A percentile compares a stretch with the other conserved stretches of the same genome.
Conservation (phyloP, 306 rosid genomes). For the Oemleria cerasiformis region DNA sequence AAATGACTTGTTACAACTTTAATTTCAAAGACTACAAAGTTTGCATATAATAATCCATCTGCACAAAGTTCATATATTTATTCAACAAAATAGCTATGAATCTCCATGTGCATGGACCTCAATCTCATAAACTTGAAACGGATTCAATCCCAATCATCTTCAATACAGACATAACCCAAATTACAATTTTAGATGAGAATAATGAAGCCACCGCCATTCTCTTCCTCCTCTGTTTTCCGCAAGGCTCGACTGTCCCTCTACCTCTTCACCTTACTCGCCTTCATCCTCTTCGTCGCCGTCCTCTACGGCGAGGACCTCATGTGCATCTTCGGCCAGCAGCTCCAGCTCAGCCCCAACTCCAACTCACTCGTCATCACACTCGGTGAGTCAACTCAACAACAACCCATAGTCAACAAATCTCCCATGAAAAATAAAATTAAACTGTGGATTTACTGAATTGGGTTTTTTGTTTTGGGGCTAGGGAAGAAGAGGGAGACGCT, state of each 20-base stretch:
- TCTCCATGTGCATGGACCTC: neutral
- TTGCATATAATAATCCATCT: neutral
- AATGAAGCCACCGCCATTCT: slow-evolving; percentile 59
- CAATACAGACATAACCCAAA: neutral
- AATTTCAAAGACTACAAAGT: neutral
- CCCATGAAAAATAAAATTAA: neutral
- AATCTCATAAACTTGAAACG: neutral
- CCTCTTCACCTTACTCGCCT: slow-evolving; percentile 60
- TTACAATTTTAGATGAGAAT: neutral
- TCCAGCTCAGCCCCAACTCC: slow-evolving; percentile 39
- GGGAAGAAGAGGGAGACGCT: slow-evolving; percentile 47
- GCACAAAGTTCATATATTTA: neutral
- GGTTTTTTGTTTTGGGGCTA: slow-evolving; percentile 23
- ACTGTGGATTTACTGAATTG: slow-evolving; percentile 18
- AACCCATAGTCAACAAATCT: neutral
- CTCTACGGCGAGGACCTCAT: slow-evolving; percentile 69
- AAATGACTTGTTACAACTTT: too few relatives aligned
- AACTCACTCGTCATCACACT: slow-evolving; percentile 29
- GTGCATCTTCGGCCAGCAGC: slow-evolving; percentile 61
- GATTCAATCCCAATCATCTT: neutral
- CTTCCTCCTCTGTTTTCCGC: slow-evolving; percentile 34
- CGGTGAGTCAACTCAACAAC: slow-evolving; percentile 43
- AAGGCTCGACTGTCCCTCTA: slow-evolving; percentile 69
- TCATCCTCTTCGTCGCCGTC: slow-evolving; percentile 67
- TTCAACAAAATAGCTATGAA: neutral